Evolutionary conservation across 2,329 filamentous ascomycete species (phyloP).

Genomic region (Exophiala sp.): DNA sequence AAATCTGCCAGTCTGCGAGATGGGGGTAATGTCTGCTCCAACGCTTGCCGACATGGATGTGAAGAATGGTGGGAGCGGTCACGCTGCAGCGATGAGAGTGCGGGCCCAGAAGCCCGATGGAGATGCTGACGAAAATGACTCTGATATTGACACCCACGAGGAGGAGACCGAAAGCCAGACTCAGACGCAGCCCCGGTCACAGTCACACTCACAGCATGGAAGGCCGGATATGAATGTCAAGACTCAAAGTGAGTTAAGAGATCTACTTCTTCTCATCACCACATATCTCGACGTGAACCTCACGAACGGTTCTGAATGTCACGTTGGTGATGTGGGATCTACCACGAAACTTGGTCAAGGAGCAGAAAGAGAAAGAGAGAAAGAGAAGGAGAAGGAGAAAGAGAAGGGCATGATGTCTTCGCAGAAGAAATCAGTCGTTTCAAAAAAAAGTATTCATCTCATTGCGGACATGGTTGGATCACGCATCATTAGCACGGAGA

Average conservation of each 20-base stretch:
- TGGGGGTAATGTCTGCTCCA: not conserved
- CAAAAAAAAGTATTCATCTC: constrained; percentile 6
- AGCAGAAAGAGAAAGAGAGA: not conserved
- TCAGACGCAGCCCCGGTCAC: not conserved
- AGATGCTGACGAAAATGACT: not conserved
- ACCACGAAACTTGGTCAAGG: not conserved
- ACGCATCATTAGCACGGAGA: constrained; percentile 8
- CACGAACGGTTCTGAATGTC: not conserved
- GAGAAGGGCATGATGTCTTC: no score
- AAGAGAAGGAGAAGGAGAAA: no score
- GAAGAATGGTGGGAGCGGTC: not conserved
- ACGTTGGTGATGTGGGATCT: not conserved
- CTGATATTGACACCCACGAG: not conserved
- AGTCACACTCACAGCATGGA: no score
- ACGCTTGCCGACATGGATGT: not conserved
- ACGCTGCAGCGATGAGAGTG: not conserved
- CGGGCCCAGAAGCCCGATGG: not conserved
- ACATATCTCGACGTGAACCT: constrained; percentile 9
- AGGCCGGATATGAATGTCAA: not conserved
- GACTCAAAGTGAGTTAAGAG: not conserved
- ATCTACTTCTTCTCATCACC: constrained; percentile 14
- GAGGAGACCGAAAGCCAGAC: not conserved
- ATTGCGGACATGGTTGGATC: constrained; percentile 2
- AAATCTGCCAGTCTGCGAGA: not conserved
- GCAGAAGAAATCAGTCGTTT: constrained; percentile 9